These are phyloP conservation scores for Heterobasidion occidentale DNA, from an alignment of 1,284 basidiomycete genomes.

Conservation along the genomic window DNA sequence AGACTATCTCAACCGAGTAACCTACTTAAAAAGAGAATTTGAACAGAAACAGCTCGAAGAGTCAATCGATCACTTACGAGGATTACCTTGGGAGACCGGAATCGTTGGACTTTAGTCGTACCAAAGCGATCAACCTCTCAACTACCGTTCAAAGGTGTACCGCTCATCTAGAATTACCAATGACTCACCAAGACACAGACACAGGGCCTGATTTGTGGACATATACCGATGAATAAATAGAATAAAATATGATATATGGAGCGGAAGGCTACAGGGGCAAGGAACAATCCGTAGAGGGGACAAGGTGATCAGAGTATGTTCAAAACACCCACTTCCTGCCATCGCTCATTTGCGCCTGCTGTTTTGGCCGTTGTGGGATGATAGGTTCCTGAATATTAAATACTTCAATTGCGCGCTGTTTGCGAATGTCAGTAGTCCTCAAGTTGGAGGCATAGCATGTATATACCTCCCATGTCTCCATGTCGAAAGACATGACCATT, in stretches of 20 bases:
- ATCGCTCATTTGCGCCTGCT: background rate
- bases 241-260: background rate
- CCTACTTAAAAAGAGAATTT: too few relatives aligned
- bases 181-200: too few relatives aligned
- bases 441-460: background rate
- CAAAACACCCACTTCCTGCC: background rate
- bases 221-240: too few relatives aligned
- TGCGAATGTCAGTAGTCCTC: background rate
- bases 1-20: too few relatives aligned
- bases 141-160: too few relatives aligned
- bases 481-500: slow-evolving; percentile 82
- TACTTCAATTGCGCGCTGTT: slow-evolving; percentile 70
- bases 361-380: slow-evolving; percentile 48
- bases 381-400: slow-evolving; percentile 66
- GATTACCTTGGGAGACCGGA: too few relatives aligned
- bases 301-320: background rate
- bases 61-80: too few relatives aligned
- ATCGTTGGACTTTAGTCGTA: too few relatives aligned
- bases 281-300: background rate
- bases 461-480: slow-evolving; percentile 71
- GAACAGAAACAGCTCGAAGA: too few relatives aligned
- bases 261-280: background rate
- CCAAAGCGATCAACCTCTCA: too few relatives aligned
- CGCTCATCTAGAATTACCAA: too few relatives aligned
- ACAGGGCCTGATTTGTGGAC: too few relatives aligned